Percentiles rank a stretch among this genome's conserved stretches.
Evolutionary conservation across 164 flowering plant genomes (phyloP).

Genomic region (Nymphaea colorata): DNA sequence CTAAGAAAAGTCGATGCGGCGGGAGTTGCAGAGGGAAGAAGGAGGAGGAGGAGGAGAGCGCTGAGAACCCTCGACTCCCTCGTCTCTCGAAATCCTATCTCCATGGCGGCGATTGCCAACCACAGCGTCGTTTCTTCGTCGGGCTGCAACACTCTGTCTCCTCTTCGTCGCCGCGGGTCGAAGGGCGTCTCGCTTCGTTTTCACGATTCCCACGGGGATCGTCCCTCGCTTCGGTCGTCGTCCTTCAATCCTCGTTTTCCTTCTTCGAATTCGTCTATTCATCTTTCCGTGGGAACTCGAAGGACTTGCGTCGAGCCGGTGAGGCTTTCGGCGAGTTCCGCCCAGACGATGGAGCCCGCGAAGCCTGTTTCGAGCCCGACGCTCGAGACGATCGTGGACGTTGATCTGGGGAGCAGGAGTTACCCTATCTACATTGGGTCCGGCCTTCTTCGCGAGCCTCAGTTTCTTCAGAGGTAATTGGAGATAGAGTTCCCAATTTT

Average conservation of each 20-base stretch:
- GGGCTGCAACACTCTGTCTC: neutral
- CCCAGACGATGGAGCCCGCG: conserved; percentile 45
- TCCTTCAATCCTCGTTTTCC: neutral
- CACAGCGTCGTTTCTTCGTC: neutral
- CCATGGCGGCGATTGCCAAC: neutral
- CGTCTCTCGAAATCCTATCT: neutral
- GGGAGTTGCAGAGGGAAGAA: neutral
- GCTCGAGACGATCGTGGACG: conserved; percentile 64
- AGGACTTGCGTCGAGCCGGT: neutral
- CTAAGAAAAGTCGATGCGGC: neutral
- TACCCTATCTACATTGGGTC: conserved; percentile 94
- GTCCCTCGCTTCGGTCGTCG: neutral
- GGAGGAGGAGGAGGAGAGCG: neutral
- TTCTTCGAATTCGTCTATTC: too few species aligned
- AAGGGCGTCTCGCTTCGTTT: neutral
- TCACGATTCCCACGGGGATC: neutral
- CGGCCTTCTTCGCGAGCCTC: conserved; percentile 66
- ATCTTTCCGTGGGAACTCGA: neutral
- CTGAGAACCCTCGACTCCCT: neutral
- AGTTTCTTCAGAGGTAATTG: conserved; percentile 75
- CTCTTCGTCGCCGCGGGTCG: neutral
- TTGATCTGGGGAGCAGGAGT: conserved; percentile 65
- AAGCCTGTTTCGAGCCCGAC: conserved; percentile 12
- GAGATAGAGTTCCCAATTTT: neutral
- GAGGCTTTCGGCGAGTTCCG: conserved; percentile 30